Evolutionary conservation across 2,329 filamentous ascomycete species (phyloP), one percentile per base, ranked within the genome.

Genomic region (Xylaria sp.): DNA sequence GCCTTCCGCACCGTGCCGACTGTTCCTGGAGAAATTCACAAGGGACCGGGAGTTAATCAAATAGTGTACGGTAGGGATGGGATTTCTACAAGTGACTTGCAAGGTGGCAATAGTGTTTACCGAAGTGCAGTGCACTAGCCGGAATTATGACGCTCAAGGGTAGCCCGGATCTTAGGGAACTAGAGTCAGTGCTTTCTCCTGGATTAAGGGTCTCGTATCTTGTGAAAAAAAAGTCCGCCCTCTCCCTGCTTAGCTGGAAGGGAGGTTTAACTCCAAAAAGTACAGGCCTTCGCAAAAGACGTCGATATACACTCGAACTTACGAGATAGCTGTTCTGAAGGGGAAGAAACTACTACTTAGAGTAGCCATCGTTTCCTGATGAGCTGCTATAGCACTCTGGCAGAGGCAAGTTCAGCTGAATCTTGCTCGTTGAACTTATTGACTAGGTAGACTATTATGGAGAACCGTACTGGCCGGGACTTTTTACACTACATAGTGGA

Each of bases 61-160:
- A n/a, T n/a, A 7, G 45, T 36, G 53, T 53, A 53, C n/a, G 45
- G 31, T 39, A 47, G 39, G 33, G 17, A 39, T 50, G 27, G n/a
- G 27, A 22, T 36, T 56, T n/a, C 25, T 61, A 65, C 61, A 63
- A 13, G 11, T n/a, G 17, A n/a, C 25, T 49, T 7, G 22, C 45
- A 49, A 51, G 50, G 39, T 45, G 11, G 20, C n/a, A 44, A 1
- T 31, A 29, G 45, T 29, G 45, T 50, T 9, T 3, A n/a, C 15
- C 25, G 11, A 22, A 13, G 33, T 33, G 31, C 27, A 42, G 7
- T 39, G 11, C 22, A 42, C 36, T 55, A 42, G 22, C 53, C 36
- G 17, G 25, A 62, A 49, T 25, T 17, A 42, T 45, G 39, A 22
- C 20, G 53, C 53, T 38, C 36, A 45, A 53, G 57, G 63, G 31